Conservation (phyloP, 176 grass and related monocot genomes). For the Typha latifolia region DNA sequence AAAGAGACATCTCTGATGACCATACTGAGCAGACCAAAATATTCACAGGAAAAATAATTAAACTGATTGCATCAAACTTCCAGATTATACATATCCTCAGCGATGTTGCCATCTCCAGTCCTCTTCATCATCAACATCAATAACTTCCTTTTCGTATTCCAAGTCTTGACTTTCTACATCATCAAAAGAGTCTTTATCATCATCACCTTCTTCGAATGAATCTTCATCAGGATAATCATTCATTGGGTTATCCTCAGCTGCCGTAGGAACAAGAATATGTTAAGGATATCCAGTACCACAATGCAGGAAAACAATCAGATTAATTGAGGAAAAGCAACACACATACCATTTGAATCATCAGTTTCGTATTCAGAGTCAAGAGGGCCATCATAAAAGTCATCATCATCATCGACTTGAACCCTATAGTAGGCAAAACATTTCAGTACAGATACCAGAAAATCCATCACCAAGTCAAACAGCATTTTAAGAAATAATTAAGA, state of each 20-base stretch:
- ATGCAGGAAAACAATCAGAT: neutral
- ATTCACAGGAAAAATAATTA: no score
- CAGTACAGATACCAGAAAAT: neutral
- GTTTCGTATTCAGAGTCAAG: slow-evolving; percentile 54
- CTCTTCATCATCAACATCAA: slow-evolving; percentile 37
- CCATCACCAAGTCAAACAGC: neutral
- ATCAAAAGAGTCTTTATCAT: slow-evolving; percentile 32
- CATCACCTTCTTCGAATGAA: slow-evolving; percentile 29
- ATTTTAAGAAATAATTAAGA: neutral
- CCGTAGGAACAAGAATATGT: slow-evolving; percentile 5
- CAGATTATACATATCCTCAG: neutral
- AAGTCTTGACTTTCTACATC: slow-evolving; percentile 26
- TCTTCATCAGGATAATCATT: slow-evolving; percentile 82
- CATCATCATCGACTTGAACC: slow-evolving; percentile 61
- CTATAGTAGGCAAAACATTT: slow-evolving; percentile 25
- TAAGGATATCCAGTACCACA: slow-evolving; percentile 1
- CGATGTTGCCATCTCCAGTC: slow-evolving; percentile 10
- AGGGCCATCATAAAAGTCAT: slow-evolving; percentile 42
- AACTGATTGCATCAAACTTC: no score
- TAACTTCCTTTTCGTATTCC: slow-evolving; percentile 37
- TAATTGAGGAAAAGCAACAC: neutral
- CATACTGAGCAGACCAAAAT: no score
- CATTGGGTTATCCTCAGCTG: slow-evolving; percentile 73
- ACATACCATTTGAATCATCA: slow-evolving; percentile 90
- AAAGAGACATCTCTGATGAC: no score